Evolutionary conservation across 257 asterid species (phyloP).

Genomic region (Fraxinus anomala): DNA sequence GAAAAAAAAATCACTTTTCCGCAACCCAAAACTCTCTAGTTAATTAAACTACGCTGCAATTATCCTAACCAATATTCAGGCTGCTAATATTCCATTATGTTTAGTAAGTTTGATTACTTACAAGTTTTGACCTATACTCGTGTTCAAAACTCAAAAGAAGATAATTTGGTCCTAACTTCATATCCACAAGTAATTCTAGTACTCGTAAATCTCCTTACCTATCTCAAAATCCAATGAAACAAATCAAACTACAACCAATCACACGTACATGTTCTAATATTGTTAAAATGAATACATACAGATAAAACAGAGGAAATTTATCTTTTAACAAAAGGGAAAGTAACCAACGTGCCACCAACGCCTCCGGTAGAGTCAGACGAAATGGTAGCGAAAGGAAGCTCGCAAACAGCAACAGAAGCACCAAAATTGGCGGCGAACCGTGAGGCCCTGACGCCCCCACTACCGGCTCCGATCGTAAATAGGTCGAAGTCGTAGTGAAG

Average conservation of each 20-base stretch:
- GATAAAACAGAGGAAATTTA: not conserved
- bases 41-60: too few relatives aligned
- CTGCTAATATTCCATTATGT: not conserved
- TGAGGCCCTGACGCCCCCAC: constrained; percentile 98
- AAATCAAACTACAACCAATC: not conserved
- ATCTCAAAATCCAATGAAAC: not conserved
- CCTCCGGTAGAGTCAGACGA: constrained; percentile 92
- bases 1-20: too few relatives aligned
- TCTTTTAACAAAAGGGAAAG: constrained; percentile 1
- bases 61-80: not conserved
- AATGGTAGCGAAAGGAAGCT: constrained; percentile 85
- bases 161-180: not conserved
- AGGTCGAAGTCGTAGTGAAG: constrained; percentile 77
- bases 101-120: too few relatives aligned
- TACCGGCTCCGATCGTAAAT: constrained; percentile 94
- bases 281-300: too few relatives aligned
- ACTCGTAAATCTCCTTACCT: not conserved
- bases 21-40: too few relatives aligned
- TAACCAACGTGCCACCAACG: constrained; percentile 89
- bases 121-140: too few relatives aligned
- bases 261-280: too few relatives aligned
- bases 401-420: constrained; percentile 91
- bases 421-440: constrained; percentile 91
- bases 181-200: not conserved
- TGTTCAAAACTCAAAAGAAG: not conserved